These are phyloP conservation scores for Odonthalia washingtoniensis DNA, from an alignment of 31 red algal species.

Conservation along the genomic window DNA sequence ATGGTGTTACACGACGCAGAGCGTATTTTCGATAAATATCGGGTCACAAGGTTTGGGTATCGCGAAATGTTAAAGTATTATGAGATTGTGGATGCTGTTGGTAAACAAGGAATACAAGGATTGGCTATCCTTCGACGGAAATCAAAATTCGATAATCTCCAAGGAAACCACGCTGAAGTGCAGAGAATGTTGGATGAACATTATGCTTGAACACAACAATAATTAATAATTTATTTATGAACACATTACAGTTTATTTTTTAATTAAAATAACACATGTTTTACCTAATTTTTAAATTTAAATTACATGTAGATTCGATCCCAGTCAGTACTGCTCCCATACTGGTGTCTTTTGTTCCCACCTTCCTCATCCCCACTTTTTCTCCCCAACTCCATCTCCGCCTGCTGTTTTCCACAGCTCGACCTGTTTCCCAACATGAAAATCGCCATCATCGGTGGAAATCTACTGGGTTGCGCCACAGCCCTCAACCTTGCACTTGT, in stretches of 20 bases:
- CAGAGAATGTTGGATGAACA: conserved; percentile 2
- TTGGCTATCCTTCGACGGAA: conserved; percentile 33
- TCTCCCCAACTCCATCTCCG: neutral
- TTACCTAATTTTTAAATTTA: too few relatives aligned
- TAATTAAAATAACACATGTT: too few relatives aligned
- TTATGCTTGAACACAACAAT: too few relatives aligned
- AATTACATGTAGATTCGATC: too few relatives aligned
- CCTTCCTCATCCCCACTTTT: neutral
- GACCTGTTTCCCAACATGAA: conserved; percentile 50
- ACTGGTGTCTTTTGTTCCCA: too few relatives aligned
- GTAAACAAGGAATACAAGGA: conserved; percentile 9
- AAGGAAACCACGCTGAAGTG: conserved; percentile 31
- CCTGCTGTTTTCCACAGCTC: neutral
- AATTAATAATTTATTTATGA: too few relatives aligned
- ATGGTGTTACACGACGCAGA: conserved; percentile 57
- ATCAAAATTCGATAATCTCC: neutral
- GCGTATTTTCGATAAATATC: conserved; percentile 36
- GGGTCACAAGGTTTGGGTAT: neutral
- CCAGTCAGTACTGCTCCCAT: too few relatives aligned
- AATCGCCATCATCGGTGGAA: conserved; percentile 78
- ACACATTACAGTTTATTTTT: too few relatives aligned
- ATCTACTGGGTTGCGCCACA: conserved; percentile 78
- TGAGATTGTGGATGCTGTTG: conserved; percentile 31
- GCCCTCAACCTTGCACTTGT: conserved; percentile 57
- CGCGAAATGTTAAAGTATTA: conserved; percentile 7